Evolutionary conservation across 2,329 filamentous ascomycete genomes (phyloP).

Genomic region (Cytospora chrysosperma): DNA sequence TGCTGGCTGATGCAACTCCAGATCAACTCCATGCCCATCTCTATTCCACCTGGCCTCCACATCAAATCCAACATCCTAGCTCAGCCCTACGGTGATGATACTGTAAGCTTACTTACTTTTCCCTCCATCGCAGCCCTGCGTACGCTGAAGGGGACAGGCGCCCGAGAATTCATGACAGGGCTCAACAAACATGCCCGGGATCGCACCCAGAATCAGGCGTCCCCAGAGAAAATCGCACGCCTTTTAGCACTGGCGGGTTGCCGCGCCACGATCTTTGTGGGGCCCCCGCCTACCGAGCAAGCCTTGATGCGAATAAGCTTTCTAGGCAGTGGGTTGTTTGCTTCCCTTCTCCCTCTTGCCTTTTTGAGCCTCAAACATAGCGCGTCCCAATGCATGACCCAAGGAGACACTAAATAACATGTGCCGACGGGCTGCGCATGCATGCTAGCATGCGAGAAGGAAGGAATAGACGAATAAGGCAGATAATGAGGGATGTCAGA

Average conservation of each 20-base stretch:
- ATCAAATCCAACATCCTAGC: conserved; percentile 7
- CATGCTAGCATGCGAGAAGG: background rate
- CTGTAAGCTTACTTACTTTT: conserved; percentile 12
- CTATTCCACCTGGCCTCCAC: conserved; percentile 3
- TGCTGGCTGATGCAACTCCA: background rate
- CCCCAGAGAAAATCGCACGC: background rate
- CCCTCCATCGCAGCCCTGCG: background rate
- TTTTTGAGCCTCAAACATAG: background rate
- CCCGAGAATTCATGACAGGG: background rate
- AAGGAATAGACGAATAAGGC: background rate
- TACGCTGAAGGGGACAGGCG: background rate
- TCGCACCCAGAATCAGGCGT: background rate
- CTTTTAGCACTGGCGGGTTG: background rate
- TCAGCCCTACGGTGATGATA: conserved; percentile 14
- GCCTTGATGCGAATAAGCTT: background rate
- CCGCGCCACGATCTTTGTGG: conserved; percentile 13
- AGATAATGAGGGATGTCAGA: background rate
- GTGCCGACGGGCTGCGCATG: background rate
- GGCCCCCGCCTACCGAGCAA: background rate
- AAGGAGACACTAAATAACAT: background rate
- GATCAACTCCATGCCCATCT: background rate
- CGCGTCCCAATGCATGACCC: background rate
- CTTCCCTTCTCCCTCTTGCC: background rate
- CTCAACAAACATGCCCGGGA: conserved; percentile 4
- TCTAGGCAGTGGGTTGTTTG: background rate